Percentiles rank a stretch among this genome's conserved stretches.
Conservation (phyloP, 2,329 filamentous ascomycete species). For the Sporothrix sp. region DNA sequence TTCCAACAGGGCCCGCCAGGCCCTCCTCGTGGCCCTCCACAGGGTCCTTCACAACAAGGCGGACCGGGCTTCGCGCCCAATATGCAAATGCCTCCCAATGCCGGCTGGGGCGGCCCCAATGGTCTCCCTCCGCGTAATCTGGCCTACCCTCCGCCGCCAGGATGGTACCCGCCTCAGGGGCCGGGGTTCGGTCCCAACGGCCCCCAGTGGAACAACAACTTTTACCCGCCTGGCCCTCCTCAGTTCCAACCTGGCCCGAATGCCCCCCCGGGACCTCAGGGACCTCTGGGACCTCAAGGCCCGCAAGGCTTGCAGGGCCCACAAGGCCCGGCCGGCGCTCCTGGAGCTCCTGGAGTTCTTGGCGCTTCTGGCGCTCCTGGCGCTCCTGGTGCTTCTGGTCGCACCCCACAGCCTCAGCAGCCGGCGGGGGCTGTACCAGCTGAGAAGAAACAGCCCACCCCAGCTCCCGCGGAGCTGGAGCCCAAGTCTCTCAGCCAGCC, state of each 20-base stretch:
- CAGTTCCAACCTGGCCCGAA: constrained; percentile 19
- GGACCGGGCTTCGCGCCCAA: constrained; percentile 22
- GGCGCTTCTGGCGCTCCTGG: constrained; percentile 14
- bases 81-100: constrained; percentile 23
- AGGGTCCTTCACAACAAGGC: constrained; percentile 21
- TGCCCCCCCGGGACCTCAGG: constrained; percentile 18
- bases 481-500: constrained; percentile 42
- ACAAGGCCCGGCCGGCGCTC: constrained; percentile 20
- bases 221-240: constrained; percentile 47
- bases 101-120: constrained; percentile 23
- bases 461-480: constrained; percentile 40
- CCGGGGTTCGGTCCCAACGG: constrained; percentile 62
- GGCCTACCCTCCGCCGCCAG: constrained; percentile 67
- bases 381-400: constrained; percentile 22
- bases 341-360: too few relatives aligned
- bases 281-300: too few relatives aligned
- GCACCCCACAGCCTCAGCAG: constrained; percentile 16
- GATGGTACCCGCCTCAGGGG: constrained; percentile 63
- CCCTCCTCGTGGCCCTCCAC: constrained; percentile 19
- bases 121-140: constrained; percentile 31
- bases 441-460: constrained; percentile 35
- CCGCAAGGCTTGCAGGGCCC: too few relatives aligned
- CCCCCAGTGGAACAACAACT: constrained; percentile 47
- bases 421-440: constrained; percentile 33
- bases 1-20: constrained; percentile 21